A percentile compares a stretch with the other conserved stretches of the same genome.
Evolutionary conservation across 352 stramenopile species (phyloP).

Genomic region (Phytophthora tubulina): DNA sequence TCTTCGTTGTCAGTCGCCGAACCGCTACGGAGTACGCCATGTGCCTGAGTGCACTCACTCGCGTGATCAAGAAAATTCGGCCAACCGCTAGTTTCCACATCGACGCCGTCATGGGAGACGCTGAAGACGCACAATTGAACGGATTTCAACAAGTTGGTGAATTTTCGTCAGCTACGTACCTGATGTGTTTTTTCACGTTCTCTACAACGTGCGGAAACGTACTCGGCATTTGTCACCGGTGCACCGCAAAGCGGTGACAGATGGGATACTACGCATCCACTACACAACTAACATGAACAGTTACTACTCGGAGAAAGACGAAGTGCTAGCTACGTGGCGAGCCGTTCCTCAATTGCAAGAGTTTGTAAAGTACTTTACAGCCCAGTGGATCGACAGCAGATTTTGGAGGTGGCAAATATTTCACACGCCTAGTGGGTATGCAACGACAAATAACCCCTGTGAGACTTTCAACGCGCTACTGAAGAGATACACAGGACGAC

Average conservation of each 20-base stretch:
- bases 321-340: neutral
- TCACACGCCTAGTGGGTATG: slow-evolving; percentile 4
- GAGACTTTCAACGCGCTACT: slow-evolving; percentile 23
- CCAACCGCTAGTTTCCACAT: neutral
- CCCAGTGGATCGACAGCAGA: slow-evolving; percentile 13
- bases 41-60: neutral
- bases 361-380: slow-evolving; percentile 1
- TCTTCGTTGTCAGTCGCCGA: slow-evolving; percentile 20
- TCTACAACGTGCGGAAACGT: slow-evolving; percentile 15
- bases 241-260: neutral
- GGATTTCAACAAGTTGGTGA: slow-evolving; percentile 1
- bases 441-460: slow-evolving; percentile 20
- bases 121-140: slow-evolving; percentile 8
- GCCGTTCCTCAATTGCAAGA: neutral
- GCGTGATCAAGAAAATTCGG: neutral
- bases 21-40: slow-evolving; percentile 21
- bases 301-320: slow-evolving; percentile 7
- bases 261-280: slow-evolving; percentile 4
- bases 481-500: slow-evolving; percentile 11
- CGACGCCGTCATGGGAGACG: slow-evolving; percentile 6
- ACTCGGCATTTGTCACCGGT: neutral
- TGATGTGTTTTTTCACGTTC: neutral
- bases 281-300: slow-evolving; percentile 7
- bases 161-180: slow-evolving; percentile 7
- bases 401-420: slow-evolving; percentile 28